phyloP scores from a whole-genome alignment of 345 rosid species.

The Reutealis trisperma region DNA sequence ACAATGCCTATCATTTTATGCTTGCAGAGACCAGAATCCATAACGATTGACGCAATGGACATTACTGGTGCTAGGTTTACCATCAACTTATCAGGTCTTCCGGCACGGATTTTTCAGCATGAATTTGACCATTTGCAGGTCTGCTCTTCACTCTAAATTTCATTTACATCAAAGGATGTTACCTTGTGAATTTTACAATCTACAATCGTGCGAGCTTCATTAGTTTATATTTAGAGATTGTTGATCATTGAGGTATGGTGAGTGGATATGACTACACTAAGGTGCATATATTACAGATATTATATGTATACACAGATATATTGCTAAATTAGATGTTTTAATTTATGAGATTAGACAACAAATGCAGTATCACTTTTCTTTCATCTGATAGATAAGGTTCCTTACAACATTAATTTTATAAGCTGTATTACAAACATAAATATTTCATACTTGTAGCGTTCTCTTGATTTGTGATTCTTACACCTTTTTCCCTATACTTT shows the following conservation, averaged over 20 bases:
- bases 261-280: background rate
- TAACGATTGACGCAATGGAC: conserved; percentile 87
- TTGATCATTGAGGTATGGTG: background rate
- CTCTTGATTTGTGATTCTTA: background rate
- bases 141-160: background rate
- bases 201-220: background rate
- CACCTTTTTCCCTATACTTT: background rate
- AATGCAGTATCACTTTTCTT: background rate
- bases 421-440: background rate
- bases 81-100: conserved; percentile 71
- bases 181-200: background rate
- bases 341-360: background rate
- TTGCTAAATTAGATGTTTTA: background rate
- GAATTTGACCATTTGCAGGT: conserved; percentile 97
- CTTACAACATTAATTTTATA: background rate
- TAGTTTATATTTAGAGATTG: background rate
- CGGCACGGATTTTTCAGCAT: conserved; percentile 90
- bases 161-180: background rate
- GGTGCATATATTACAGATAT: background rate
- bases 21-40: conserved; percentile 84
- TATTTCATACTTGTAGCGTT: background rate
- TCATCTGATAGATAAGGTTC: background rate
- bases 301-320: background rate
- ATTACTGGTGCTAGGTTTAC: conserved; percentile 67
- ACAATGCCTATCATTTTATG: background rate